Evolutionary conservation across 768 basidiomycete genomes (phyloP).

Genomic region (Pleurotus platypus): DNA sequence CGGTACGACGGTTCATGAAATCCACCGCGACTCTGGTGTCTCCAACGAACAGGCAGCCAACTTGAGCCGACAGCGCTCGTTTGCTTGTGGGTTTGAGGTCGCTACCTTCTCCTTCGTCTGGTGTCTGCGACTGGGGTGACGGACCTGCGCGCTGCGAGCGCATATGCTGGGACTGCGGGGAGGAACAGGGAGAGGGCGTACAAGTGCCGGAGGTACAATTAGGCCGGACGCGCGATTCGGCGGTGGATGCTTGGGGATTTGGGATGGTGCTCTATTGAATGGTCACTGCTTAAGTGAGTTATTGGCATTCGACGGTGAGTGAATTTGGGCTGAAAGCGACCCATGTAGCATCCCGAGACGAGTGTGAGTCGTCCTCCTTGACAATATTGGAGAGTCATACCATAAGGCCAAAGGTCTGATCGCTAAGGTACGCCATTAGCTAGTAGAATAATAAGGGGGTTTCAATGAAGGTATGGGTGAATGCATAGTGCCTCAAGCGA

Average conservation of each 20-base stretch:
- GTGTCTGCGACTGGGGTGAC: neutral
- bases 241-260: constrained; percentile 60
- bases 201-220: constrained; percentile 50
- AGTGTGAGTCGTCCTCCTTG: constrained; percentile 16
- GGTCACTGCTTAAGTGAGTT: constrained; percentile 41
- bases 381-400: constrained; percentile 23
- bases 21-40: constrained; percentile 3
- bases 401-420: constrained; percentile 39
- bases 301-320: neutral
- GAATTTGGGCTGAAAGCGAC: neutral
- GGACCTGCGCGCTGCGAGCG: neutral
- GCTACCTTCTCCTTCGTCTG: constrained; percentile 3
- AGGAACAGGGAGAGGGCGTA: constrained; percentile 2
- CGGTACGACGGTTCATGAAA: constrained; percentile 3
- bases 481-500: constrained; percentile 50
- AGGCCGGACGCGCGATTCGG: constrained; percentile 48
- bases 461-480: neutral
- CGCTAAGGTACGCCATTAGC: constrained; percentile 29
- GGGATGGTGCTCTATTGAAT: constrained; percentile 50
- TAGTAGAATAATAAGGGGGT: neutral
- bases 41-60: neutral
- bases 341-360: constrained; percentile 34
- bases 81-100: constrained; percentile 9
- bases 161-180: neutral
- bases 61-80: constrained; percentile 6